Evolutionary conservation across 306 rosid genomes (phyloP).

Genomic region (Rubus idaeus): DNA sequence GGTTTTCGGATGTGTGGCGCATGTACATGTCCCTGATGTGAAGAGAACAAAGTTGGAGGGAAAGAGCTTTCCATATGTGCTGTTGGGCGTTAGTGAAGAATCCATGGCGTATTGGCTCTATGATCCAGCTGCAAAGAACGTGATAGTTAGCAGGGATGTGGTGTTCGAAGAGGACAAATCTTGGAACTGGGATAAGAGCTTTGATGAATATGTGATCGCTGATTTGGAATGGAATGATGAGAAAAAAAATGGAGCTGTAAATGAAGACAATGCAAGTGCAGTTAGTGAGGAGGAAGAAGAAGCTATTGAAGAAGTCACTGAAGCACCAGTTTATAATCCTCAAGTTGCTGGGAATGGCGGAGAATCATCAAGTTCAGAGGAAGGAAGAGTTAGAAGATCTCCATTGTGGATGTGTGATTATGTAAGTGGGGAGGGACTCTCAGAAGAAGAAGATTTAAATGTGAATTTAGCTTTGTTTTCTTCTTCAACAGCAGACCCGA

Average conservation of each 20-base stretch:
- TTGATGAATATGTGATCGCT: not conserved
- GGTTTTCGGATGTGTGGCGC: not conserved
- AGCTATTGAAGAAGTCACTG: too few relatives aligned
- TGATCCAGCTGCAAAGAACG: not conserved
- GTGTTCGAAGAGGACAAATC: not conserved
- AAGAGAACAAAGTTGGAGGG: not conserved
- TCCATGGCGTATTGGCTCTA: not conserved
- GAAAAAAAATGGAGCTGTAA: too few relatives aligned
- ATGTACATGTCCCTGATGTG: not conserved
- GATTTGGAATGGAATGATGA: not conserved
- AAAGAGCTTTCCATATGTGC: not conserved
- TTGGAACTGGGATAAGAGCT: not conserved
- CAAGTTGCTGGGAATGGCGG: too few relatives aligned
- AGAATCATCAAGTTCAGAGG: not conserved
- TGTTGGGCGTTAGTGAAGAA: not conserved
- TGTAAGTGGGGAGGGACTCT: not conserved
- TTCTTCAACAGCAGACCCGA: too few relatives aligned
- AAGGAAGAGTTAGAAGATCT: not conserved
- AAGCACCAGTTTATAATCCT: too few relatives aligned
- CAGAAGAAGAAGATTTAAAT: not conserved
- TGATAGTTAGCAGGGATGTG: too few relatives aligned
- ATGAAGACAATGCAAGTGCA: not conserved
- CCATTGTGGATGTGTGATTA: not conserved
- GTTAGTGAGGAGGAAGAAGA: too few relatives aligned
- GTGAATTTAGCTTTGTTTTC: too few relatives aligned